Evolutionary conservation across 2,329 filamentous ascomycete genomes (phyloP).

Genomic region (Zarea fungicola): DNA sequence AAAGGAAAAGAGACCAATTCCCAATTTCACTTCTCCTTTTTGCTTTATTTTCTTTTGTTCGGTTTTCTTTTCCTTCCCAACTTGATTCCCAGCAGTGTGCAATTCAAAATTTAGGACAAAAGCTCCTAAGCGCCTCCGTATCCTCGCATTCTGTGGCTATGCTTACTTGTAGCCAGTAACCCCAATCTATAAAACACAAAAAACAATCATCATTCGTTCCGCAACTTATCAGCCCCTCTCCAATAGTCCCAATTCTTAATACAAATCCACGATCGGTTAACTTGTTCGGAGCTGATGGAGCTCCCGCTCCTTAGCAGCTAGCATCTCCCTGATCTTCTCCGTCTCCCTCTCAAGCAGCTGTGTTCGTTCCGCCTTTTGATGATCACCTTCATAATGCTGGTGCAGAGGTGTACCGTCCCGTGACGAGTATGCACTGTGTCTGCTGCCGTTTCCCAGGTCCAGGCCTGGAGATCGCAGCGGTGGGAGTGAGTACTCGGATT

Average conservation of each 20-base stretch:
- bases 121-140: conserved; percentile 1
- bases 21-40: not conserved
- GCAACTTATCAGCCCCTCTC: too few species aligned
- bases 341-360: conserved; percentile 66
- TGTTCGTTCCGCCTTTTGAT: conserved; percentile 55
- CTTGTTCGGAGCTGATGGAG: conserved; percentile 29
- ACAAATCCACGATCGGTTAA: not conserved
- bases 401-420: conserved; percentile 21
- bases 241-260: not conserved
- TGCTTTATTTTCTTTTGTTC: not conserved
- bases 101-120: not conserved
- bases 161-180: not conserved
- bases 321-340: conserved; percentile 67
- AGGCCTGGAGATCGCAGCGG: conserved; percentile 40
- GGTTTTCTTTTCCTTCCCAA: not conserved
- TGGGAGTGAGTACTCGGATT: conserved; percentile 35
- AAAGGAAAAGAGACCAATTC: not conserved
- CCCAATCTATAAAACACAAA: not conserved
- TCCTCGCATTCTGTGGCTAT: not conserved
- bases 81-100: not conserved
- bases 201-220: conserved; percentile 10
- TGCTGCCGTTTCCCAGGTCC: conserved; percentile 35
- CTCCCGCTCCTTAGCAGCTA: conserved; percentile 70
- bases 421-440: conserved; percentile 34
- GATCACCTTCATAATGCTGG: conserved; percentile 41